phyloP scores from a whole-genome alignment of 169 alveolate species.

The Plasmodium vivax region DNA sequence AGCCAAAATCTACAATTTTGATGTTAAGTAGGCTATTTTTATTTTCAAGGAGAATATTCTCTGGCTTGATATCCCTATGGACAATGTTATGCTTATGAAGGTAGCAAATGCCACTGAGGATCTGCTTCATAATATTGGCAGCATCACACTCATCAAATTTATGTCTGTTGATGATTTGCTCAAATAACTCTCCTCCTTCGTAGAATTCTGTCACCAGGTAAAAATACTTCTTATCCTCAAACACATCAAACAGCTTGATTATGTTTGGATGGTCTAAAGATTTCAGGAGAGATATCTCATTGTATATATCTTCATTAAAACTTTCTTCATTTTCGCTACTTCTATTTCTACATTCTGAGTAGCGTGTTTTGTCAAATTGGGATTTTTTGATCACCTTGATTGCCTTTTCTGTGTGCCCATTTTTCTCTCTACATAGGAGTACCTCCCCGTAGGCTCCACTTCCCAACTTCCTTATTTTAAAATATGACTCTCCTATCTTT shows the following conservation, averaged over 20 bases:
- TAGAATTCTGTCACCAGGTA: slow-evolving; percentile 93
- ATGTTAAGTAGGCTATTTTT: slow-evolving; percentile 69
- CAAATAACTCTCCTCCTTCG: slow-evolving; percentile 95
- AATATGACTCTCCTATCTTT: slow-evolving; percentile 85
- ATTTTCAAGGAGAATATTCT: slow-evolving; percentile 76
- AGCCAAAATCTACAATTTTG: slow-evolving; percentile 93
- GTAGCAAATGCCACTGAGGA: slow-evolving; percentile 92
- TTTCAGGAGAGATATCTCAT: slow-evolving; percentile 91
- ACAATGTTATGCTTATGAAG: slow-evolving; percentile 93
- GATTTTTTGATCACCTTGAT: slow-evolving; percentile 89
- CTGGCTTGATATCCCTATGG: slow-evolving; percentile 93
- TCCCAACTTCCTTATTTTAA: slow-evolving; percentile 89
- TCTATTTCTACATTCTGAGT: slow-evolving; percentile 5
- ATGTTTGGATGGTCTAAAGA: slow-evolving; percentile 96
- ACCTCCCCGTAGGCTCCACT: slow-evolving; percentile 95
- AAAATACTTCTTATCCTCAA: slow-evolving; percentile 88
- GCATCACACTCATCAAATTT: slow-evolving; percentile 92
- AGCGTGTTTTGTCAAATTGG: slow-evolving; percentile 24
- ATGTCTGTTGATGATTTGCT: slow-evolving; percentile 89
- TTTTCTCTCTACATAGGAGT: slow-evolving; percentile 84
- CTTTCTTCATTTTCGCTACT: slow-evolving; percentile 13
- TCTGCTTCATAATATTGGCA: slow-evolving; percentile 92
- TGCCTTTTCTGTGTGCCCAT: slow-evolving; percentile 87
- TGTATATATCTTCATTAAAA: slow-evolving; percentile 71
- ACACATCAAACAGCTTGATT: slow-evolving; percentile 92